Evolutionary conservation across 768 basidiomycete genomes (phyloP), one percentile per base, ranked within the genome.

Genomic region (Pleurotus citrinopileatus): DNA sequence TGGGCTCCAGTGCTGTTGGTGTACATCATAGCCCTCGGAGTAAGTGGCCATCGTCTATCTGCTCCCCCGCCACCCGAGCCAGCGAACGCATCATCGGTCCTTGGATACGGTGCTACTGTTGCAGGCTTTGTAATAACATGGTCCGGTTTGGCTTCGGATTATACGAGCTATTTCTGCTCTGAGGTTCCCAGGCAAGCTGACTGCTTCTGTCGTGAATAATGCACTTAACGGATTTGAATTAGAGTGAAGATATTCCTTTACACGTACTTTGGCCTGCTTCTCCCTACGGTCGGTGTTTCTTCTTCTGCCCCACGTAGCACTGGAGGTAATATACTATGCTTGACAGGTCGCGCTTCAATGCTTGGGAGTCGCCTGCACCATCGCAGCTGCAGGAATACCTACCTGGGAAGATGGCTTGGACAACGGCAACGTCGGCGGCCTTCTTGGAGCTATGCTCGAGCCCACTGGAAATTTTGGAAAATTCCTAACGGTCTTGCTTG

Each of bases 401-500:
- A 66, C 73, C 2, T 90, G 87, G 83, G 60, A 70, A 2, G 64
- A 65, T 0, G 86, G 76, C 1, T 87, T 86, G 57, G 70, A 75
- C 2, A 44, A 67, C 3, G 80, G 76, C 0, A 53, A 82, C 72
- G 74, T 91, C 22, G 90, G 89, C 23, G 91, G 89, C 1, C 73
- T 93, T 5, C 61, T 93, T 5, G 75, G 77, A 45, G 87, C 86
- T 2, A 83, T 91, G 75, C 76, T 92, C 2, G 73, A 73, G n/a
- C 90, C 90, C 0, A 74, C 76, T 0, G 82, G 83, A 36, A 79
- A 79, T 27, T 91, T 91, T 64, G 86, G 89, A 4, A 87, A 89
- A 63, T 87, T 92, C 72, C 72, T 93, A 38, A 87, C 84, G 0
- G 87, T 94, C 29, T 70, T 96, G 42, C 76, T 95, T 57, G 88